Evolutionary conservation across 257 asterid genomes (phyloP).

Genomic region (Coffea eugenioides): DNA sequence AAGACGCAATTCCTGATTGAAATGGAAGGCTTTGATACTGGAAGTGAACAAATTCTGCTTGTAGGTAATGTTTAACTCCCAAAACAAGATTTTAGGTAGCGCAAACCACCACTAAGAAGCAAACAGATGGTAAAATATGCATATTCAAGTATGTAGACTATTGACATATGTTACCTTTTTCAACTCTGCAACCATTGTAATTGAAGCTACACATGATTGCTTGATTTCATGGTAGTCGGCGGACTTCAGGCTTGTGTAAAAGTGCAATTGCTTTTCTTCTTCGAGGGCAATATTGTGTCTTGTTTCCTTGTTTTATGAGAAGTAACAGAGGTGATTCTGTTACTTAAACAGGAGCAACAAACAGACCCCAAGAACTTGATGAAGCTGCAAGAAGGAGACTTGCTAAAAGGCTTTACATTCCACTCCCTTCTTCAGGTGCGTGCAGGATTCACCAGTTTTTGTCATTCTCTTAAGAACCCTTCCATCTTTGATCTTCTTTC

Average conservation of each 20-base stretch:
- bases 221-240: neutral
- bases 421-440: slow-evolving; percentile 93
- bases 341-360: slow-evolving; percentile 79
- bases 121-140: neutral
- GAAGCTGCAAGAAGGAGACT: slow-evolving; percentile 99
- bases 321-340: slow-evolving; percentile 1
- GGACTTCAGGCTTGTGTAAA: neutral
- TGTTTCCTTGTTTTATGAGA: neutral
- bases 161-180: neutral
- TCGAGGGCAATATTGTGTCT: neutral
- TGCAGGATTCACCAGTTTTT: slow-evolving; percentile 13
- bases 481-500: slow-evolving; percentile 10
- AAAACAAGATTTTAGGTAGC: neutral
- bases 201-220: neutral
- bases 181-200: neutral
- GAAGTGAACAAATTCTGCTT: slow-evolving; percentile 78
- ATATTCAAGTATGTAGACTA: neutral
- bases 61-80: slow-evolving; percentile 58
- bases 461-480: neutral
- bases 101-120: neutral
- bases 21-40: slow-evolving; percentile 98
- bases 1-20: slow-evolving; percentile 98
- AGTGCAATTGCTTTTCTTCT: neutral
- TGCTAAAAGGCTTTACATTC: slow-evolving; percentile 91
- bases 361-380: slow-evolving; percentile 98